These are phyloP conservation scores for Hibiscus trionum DNA, from an alignment of 345 rosid species.

Conservation along the genomic window DNA sequence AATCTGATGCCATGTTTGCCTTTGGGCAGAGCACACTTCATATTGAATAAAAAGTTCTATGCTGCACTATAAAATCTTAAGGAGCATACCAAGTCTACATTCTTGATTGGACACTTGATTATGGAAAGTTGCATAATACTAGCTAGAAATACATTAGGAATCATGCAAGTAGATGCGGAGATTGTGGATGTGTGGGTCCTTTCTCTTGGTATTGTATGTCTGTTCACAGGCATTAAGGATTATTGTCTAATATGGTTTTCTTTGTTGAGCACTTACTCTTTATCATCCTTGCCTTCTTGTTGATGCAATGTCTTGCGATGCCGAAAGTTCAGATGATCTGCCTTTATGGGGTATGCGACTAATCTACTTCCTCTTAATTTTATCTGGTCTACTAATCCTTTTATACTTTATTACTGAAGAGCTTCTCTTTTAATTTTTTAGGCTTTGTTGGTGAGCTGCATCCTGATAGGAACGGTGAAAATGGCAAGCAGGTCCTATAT, in stretches of 20 bases:
- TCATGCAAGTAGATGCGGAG: neutral
- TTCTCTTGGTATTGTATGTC: neutral
- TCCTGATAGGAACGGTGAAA: conserved; percentile 70
- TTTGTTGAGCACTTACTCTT: conserved; percentile 8
- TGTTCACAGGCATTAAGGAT: neutral
- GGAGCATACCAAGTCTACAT: neutral
- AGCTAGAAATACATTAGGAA: neutral
- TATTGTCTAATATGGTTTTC: conserved; percentile 8
- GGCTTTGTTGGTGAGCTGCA: conserved; percentile 84
- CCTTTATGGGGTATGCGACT: conserved; percentile 81
- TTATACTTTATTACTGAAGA: conserved; percentile 3
- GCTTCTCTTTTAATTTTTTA: conserved; percentile 21
- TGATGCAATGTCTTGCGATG: conserved; percentile 19
- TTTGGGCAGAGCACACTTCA: neutral
- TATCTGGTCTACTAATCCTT: neutral
- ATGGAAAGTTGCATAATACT: neutral
- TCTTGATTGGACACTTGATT: neutral
- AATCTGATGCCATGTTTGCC: neutral
- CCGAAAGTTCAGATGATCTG: conserved; percentile 74
- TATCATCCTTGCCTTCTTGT: conserved; percentile 18
- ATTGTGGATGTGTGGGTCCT: neutral
- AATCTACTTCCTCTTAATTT: neutral
- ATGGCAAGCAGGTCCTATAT: conserved; percentile 61
- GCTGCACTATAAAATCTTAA: neutral
- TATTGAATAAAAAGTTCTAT: neutral